These are phyloP conservation scores for Penicillium sp. DNA, from an alignment of 2,329 filamentous ascomycete species.

Conservation along the genomic window DNA sequence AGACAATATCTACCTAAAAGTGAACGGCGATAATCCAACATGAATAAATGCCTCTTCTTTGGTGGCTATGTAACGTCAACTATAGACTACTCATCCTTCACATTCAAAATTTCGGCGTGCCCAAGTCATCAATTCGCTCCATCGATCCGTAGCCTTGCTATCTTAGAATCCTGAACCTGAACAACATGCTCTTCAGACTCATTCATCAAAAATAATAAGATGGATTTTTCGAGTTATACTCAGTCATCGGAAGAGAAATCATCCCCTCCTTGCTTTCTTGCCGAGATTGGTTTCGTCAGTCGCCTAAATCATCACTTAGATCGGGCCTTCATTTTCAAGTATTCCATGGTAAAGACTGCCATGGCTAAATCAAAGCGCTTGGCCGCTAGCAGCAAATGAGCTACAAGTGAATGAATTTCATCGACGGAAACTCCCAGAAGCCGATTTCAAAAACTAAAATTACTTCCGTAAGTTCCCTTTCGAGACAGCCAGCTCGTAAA, in stretches of 20 bases:
- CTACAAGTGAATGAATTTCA: not conserved
- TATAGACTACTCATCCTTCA: not conserved
- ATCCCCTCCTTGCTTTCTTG: conserved; percentile 1
- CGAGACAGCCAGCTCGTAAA: not conserved
- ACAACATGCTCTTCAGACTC: conserved; percentile 7
- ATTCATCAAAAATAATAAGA: conserved; percentile 13
- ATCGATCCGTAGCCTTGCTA: conserved; percentile 4
- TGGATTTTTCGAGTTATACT: conserved; percentile 5
- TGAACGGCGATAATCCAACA: no score
- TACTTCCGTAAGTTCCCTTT: not conserved
- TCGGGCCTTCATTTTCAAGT: conserved; percentile 3
- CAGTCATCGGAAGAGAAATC: conserved; percentile 1
- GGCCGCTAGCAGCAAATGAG: not conserved
- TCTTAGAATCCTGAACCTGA: conserved; percentile 8
- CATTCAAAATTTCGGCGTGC: conserved; percentile 5
- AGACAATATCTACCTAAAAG: no score
- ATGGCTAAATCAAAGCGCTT: no score
- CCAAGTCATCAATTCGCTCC: conserved; percentile 8
- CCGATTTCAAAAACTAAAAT: not conserved
- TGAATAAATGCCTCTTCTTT: no score
- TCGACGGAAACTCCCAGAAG: not conserved
- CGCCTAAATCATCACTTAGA: conserved; percentile 12
- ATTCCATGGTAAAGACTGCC: conserved; percentile 5
- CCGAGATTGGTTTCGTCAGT: conserved; percentile 1
- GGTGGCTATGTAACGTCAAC: no score